These are phyloP conservation scores for Boletus reticulatus DNA, from an alignment of 768 basidiomycete genomes.

Conservation along the genomic window DNA sequence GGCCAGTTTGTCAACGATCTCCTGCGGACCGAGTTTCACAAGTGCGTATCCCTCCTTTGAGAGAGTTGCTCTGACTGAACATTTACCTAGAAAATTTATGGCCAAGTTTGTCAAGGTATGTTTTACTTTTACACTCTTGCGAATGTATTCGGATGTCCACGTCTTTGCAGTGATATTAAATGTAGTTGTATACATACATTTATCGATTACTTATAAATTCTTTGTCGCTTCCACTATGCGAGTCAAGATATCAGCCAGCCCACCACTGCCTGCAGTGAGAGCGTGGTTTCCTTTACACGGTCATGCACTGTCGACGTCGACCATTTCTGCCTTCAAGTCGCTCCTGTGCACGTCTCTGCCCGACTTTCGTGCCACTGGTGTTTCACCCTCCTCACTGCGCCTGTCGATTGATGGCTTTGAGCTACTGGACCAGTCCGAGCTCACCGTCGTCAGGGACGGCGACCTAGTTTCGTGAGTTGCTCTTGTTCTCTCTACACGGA, in stretches of 20 bases:
- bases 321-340: constrained; percentile 17
- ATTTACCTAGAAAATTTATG: constrained; percentile 76
- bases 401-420: constrained; percentile 31
- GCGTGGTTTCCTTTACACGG: constrained; percentile 47
- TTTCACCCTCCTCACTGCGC: constrained; percentile 2
- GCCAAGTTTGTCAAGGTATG: constrained; percentile 83
- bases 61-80: constrained; percentile 5
- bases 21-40: constrained; percentile 90
- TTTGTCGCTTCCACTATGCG: constrained; percentile 29
- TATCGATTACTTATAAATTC: too few relatives aligned
- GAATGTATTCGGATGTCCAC: too few relatives aligned
- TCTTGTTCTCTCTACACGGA: too few relatives aligned
- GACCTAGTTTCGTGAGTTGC: constrained; percentile 26
- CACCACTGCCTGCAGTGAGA: constrained; percentile 48
- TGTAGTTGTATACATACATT: neutral
- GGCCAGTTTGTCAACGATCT: constrained; percentile 95
- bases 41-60: constrained; percentile 48
- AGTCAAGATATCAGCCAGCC: constrained; percentile 45
- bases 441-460: constrained; percentile 27
- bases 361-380: neutral
- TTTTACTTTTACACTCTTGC: neutral
- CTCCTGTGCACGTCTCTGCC: constrained; percentile 17
- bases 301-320: neutral
- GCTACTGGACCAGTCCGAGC: constrained; percentile 26
- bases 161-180: constrained; percentile 6